Conservation (phyloP, 129 eudicot genomes). For the Chrysanthemum lavandulifolium region DNA sequence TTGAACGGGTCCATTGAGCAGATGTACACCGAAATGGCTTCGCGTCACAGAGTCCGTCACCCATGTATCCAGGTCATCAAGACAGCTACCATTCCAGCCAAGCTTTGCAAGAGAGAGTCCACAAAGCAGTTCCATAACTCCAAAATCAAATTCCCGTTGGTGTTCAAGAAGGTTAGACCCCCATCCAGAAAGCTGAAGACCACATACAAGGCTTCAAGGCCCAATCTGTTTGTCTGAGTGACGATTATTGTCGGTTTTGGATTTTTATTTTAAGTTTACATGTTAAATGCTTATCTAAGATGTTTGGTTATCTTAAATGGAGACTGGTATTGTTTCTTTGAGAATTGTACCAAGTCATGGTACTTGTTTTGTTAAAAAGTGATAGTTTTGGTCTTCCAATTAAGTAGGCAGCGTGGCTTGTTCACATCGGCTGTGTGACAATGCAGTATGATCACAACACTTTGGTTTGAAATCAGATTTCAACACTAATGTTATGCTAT, state of each 20-base stretch:
- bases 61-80: constrained; percentile 60
- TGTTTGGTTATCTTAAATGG: constrained; percentile 19
- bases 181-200: constrained; percentile 59
- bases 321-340: constrained; percentile 25
- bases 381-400: too few relatives aligned
- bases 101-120: constrained; percentile 57
- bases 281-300: constrained; percentile 16
- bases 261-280: constrained; percentile 10
- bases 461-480: too few relatives aligned
- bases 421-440: too few relatives aligned
- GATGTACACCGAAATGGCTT: constrained; percentile 72
- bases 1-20: constrained; percentile 53
- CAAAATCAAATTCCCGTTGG: constrained; percentile 58
- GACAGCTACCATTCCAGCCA: constrained; percentile 57
- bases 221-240: constrained; percentile 50
- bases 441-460: too few relatives aligned
- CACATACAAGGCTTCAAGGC: constrained; percentile 57
- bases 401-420: too few relatives aligned
- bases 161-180: constrained; percentile 62
- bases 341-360: background rate
- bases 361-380: background rate
- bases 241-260: background rate
- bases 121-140: constrained; percentile 53
- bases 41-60: constrained; percentile 61
- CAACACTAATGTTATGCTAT: too few relatives aligned